Evolutionary conservation across 495 filamentous ascomycete genomes (phyloP).

Genomic region (Margaritispora aquatica): DNA sequence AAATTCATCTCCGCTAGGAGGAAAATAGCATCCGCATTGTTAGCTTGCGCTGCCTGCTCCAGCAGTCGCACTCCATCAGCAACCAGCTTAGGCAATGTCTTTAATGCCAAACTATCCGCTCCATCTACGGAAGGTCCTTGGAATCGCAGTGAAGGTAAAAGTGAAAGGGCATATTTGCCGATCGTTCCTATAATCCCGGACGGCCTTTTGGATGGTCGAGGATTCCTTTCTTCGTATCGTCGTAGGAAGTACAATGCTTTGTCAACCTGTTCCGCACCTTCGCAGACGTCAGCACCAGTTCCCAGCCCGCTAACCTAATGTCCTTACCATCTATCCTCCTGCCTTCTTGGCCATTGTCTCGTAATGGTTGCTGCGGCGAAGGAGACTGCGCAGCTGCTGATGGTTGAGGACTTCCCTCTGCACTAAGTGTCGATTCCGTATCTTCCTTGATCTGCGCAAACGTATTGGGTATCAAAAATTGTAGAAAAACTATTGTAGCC

Average conservation of each 20-base stretch:
- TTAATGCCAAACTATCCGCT: neutral
- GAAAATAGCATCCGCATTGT: slow-evolving; percentile 84
- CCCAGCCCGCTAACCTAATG: neutral
- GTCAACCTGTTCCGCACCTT: slow-evolving; percentile 21
- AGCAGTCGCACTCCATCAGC: slow-evolving; percentile 65
- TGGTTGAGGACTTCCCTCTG: slow-evolving; percentile 13
- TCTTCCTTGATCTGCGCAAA: slow-evolving; percentile 14
- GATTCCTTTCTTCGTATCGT: slow-evolving; percentile 16
- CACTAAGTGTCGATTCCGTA: slow-evolving; percentile 5
- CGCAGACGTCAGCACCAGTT: slow-evolving; percentile 3
- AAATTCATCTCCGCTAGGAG: slow-evolving; percentile 93
- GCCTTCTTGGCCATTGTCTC: slow-evolving; percentile 4
- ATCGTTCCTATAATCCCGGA: slow-evolving; percentile 18
- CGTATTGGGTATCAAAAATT: slow-evolving; percentile 8
- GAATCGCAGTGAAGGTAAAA: slow-evolving; percentile 19
- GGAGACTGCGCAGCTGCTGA: slow-evolving; percentile 14
- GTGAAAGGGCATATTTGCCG: slow-evolving; percentile 12
- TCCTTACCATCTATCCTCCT: slow-evolving; percentile 17
- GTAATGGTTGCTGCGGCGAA: slow-evolving; percentile 12
- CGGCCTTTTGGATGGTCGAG: slow-evolving; percentile 16
- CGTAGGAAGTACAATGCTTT: slow-evolving; percentile 24
- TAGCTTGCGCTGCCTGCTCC: slow-evolving; percentile 63
- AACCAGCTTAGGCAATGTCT: slow-evolving; percentile 31
- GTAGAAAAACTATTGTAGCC: slow-evolving; percentile 11
- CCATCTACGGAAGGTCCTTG: slow-evolving; percentile 14